Conservation (phyloP, 2,329 filamentous ascomycete genomes). For the Pyricularia pennisetigena region DNA sequence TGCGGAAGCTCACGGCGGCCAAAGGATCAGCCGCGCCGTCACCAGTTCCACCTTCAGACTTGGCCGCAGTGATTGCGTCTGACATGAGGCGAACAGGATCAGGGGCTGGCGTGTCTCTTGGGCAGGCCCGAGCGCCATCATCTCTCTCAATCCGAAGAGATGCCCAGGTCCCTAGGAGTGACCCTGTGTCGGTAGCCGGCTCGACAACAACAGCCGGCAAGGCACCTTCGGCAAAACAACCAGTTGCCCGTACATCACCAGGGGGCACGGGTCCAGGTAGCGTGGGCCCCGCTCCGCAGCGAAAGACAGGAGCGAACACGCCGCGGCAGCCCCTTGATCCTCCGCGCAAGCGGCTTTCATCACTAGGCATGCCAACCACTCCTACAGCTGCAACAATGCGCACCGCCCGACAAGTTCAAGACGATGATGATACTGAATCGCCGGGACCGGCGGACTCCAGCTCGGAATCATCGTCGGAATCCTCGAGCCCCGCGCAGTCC, state of each 20-base stretch:
- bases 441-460: slow-evolving; percentile 31
- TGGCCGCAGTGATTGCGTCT: slow-evolving; percentile 23
- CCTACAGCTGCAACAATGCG: slow-evolving; percentile 7
- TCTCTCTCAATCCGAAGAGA: slow-evolving; percentile 49
- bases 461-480: slow-evolving; percentile 20
- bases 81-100: slow-evolving; percentile 43
- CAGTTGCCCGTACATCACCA: not conserved
- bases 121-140: slow-evolving; percentile 31
- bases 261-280: not conserved
- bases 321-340: slow-evolving; percentile 10
- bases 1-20: slow-evolving; percentile 60
- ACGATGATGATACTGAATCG: slow-evolving; percentile 15
- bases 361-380: slow-evolving; percentile 28
- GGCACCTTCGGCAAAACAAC: not conserved
- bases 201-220: slow-evolving; percentile 2
- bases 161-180: slow-evolving; percentile 37
- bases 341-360: slow-evolving; percentile 34
- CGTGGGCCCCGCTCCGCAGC: slow-evolving; percentile 17
- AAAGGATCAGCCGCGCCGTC: slow-evolving; percentile 46
- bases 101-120: slow-evolving; percentile 25
- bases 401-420: not conserved
- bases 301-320: slow-evolving; percentile 11
- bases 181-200: slow-evolving; percentile 26
- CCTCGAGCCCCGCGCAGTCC: slow-evolving; percentile 45
- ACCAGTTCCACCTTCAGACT: slow-evolving; percentile 42